phyloP scores from a whole-genome alignment of 2,329 filamentous ascomycete species.

The Alternaria infectoria region DNA sequence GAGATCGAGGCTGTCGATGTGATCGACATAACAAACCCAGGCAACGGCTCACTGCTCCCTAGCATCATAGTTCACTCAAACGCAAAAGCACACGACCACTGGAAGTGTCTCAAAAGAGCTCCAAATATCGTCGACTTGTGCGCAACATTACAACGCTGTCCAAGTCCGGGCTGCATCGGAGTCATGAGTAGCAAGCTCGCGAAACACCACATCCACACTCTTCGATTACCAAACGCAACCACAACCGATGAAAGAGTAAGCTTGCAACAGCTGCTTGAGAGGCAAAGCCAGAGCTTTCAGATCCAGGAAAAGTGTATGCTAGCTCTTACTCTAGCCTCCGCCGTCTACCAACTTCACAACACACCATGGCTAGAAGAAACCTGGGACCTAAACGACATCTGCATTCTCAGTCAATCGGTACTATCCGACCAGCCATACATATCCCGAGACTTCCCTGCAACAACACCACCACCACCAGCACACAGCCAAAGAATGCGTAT shows the following conservation, averaged over 20 bases:
- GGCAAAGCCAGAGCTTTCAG: not conserved
- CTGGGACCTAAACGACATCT: not conserved
- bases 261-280: not conserved
- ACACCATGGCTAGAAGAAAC: not conserved
- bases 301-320: not conserved
- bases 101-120: not conserved
- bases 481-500: not conserved
- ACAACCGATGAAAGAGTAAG: accelerated
- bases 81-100: not conserved
- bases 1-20: not conserved
- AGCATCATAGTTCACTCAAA: not conserved
- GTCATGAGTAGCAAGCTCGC: not conserved
- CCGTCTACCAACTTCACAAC: not conserved
- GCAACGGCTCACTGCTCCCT: not conserved
- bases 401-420: not conserved
- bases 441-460: not conserved
- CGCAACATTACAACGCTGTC: not conserved
- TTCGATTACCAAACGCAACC: not conserved
- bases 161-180: not conserved
- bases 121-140: not conserved
- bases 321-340: not conserved
- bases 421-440: not conserved
- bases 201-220: not conserved
- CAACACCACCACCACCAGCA: accelerated
- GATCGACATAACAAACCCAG: not conserved